These are phyloP conservation scores for Nectriaceae sp. DNA, from an alignment of 2,329 filamentous ascomycete species.

Conservation along the genomic window DNA sequence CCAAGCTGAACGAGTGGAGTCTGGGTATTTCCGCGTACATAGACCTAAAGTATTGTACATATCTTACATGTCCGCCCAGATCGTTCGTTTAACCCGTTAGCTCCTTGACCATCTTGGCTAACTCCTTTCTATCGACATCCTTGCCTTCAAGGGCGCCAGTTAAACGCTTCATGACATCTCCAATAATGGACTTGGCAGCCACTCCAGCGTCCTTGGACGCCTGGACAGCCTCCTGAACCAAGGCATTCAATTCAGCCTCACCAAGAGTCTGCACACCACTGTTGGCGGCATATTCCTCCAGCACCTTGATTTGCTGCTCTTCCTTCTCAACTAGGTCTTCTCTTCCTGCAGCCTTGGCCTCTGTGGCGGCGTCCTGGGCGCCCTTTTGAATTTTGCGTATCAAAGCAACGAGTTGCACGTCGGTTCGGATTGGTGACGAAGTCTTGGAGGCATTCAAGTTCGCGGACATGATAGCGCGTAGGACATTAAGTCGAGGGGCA, in stretches of 20 bases:
- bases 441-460: conserved; percentile 79
- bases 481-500: conserved; percentile 63
- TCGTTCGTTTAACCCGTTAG: conserved; percentile 22
- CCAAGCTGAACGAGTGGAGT: no score
- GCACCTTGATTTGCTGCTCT: conserved; percentile 61
- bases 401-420: conserved; percentile 68
- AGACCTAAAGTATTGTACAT: no score
- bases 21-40: no score
- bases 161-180: conserved; percentile 65
- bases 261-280: conserved; percentile 61
- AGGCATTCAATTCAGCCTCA: conserved; percentile 57
- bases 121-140: conserved; percentile 61
- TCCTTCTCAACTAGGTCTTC: conserved; percentile 73
- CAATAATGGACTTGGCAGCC: conserved; percentile 50
- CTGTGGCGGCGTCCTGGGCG: conserved; percentile 58
- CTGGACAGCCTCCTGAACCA: conserved; percentile 55
- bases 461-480: conserved; percentile 68
- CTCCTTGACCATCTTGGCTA: conserved; percentile 64
- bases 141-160: conserved; percentile 60
- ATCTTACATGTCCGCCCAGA: not conserved
- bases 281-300: conserved; percentile 64
- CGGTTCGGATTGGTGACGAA: conserved; percentile 65
- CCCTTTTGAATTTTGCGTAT: conserved; percentile 64
- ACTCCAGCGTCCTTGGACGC: conserved; percentile 49
- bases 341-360: conserved; percentile 65